Base-by-base conservation (phyloP, 108 stramenopile species). In the Aurantiochytrium sp. region DNA sequence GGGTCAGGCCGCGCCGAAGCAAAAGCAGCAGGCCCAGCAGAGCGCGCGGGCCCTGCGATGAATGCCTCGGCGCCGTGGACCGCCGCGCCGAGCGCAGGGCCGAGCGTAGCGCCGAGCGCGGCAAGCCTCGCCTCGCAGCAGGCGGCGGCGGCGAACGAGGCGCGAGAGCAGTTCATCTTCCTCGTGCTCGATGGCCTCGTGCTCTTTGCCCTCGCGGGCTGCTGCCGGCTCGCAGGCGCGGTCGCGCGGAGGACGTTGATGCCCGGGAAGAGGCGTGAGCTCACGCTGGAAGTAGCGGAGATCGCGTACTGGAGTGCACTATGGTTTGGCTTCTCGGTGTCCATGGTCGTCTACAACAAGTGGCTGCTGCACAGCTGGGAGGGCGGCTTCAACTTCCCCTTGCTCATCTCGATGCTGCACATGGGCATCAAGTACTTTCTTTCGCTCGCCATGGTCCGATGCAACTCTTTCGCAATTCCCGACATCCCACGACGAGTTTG, bases 371-470 rank as follows among this genome's bases (percentile, higher is more conserved):
- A 87, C 76, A 42, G 35, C 42, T 90, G 83, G 72, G 44, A 72
- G 44, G 90, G 90, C n/a, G 90, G 90, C 29, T 90, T 90, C 49
- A 28, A 88, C 59, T 90, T 90, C 83, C 90, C 90, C 12, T 60
- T 90, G 5, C 35, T 88, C 4, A 89, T 89, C 25, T 88, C 90
- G 6, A 60, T 28, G 21, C 35, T 88, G n/a, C 90, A 90, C 57
- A 87, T 90, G 90, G 42, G 19, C 8, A 16, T 90, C 42, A 88
- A 90, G 88, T 90, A 88, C 64, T 60, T 88, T 5, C 60, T 90
- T 12, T 72, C 90, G 16, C 10, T 21, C 6, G 19, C 88, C 25
- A 43, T 87, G 90, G 60, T 71, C 10, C 14, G 49, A 5, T 72
- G 60, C 64, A 25, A 25, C 18, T 6, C 88, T 18, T 19, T 35